These are phyloP conservation scores for Prunus fruticosa DNA, from an alignment of 306 rosid genomes.

Conservation along the genomic window DNA sequence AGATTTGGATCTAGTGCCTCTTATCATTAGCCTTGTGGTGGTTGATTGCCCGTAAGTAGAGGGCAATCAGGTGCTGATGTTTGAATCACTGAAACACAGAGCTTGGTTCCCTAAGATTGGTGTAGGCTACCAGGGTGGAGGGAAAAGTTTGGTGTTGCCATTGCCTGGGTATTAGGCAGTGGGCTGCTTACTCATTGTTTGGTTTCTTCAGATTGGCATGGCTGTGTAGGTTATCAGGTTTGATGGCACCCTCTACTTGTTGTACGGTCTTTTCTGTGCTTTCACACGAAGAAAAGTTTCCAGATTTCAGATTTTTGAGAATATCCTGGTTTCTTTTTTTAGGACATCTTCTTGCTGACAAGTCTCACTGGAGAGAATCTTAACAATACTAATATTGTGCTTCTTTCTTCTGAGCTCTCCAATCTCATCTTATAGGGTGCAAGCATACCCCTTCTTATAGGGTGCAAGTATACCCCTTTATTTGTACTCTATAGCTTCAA, in stretches of 20 bases:
- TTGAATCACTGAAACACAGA: constrained; percentile 23
- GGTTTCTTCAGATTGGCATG: constrained; percentile 10
- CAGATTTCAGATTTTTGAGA: constrained; percentile 10
- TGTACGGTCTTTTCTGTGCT: background rate
- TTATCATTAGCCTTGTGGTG: constrained; percentile 14
- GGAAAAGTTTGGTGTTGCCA: constrained; percentile 26
- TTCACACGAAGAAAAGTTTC: constrained; percentile 13
- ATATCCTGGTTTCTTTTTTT: constrained; percentile 15
- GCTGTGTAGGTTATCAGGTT: constrained; percentile 15
- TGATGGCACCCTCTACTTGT: background rate
- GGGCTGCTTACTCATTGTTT: constrained; percentile 12
- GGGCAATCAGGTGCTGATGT: constrained; percentile 24
- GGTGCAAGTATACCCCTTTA: background rate
- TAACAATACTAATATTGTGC: constrained; percentile 11
- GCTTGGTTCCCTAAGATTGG: constrained; percentile 18
- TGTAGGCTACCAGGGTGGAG: constrained; percentile 20
- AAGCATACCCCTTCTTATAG: background rate
- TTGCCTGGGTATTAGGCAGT: constrained; percentile 18
- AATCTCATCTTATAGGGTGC: constrained; percentile 14
- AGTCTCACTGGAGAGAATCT: constrained; percentile 15
- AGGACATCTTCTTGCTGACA: constrained; percentile 18
- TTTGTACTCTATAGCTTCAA: constrained; percentile 19
- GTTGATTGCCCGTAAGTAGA: constrained; percentile 20
- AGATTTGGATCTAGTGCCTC: constrained; percentile 1
- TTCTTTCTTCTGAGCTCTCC: constrained; percentile 14